Conservation (phyloP, 2,329 filamentous ascomycete species). For the Apiospora rasikravindrae region DNA sequence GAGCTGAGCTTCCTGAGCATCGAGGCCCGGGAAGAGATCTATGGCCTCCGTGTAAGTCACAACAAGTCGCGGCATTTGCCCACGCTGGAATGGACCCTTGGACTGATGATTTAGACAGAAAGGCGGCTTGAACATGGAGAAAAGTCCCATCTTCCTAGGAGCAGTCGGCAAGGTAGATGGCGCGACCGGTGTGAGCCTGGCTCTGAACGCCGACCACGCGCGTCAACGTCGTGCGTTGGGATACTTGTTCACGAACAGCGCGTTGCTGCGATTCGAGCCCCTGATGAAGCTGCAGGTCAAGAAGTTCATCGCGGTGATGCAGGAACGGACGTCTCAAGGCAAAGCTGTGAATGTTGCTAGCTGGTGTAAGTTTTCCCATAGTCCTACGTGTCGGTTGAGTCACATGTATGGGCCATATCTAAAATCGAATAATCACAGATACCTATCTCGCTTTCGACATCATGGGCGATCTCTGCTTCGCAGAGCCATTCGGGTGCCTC, state of each 20-base stretch:
- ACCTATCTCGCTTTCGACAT: slow-evolving; percentile 33
- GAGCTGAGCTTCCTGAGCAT: slow-evolving; percentile 36
- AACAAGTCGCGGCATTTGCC: no score
- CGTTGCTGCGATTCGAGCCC: slow-evolving; percentile 31
- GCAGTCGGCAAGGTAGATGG: slow-evolving; percentile 28
- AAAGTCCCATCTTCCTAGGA: slow-evolving; percentile 34
- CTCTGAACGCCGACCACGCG: slow-evolving; percentile 29
- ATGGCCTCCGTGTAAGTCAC: slow-evolving; percentile 32
- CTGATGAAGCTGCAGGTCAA: slow-evolving; percentile 32
- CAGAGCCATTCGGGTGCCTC: slow-evolving; percentile 35
- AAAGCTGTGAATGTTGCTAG: slow-evolving; percentile 30
- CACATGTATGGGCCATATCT: no score
- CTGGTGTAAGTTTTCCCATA: slow-evolving; percentile 31
- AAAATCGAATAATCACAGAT: slow-evolving; percentile 20
- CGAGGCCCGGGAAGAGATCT: slow-evolving; percentile 38
- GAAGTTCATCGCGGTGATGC: slow-evolving; percentile 30
- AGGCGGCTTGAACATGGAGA: slow-evolving; percentile 34
- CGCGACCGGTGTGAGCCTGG: slow-evolving; percentile 28
- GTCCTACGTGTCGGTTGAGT: fast-evolving
- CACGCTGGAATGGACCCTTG: not conserved
- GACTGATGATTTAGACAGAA: slow-evolving; percentile 21
- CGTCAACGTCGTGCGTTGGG: slow-evolving; percentile 35
- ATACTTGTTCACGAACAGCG: slow-evolving; percentile 34
- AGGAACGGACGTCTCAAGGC: slow-evolving; percentile 19
- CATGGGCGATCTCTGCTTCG: slow-evolving; percentile 32